These are phyloP conservation scores for Alnus rubra DNA, from an alignment of 306 rosid genomes.

Conservation along the genomic window DNA sequence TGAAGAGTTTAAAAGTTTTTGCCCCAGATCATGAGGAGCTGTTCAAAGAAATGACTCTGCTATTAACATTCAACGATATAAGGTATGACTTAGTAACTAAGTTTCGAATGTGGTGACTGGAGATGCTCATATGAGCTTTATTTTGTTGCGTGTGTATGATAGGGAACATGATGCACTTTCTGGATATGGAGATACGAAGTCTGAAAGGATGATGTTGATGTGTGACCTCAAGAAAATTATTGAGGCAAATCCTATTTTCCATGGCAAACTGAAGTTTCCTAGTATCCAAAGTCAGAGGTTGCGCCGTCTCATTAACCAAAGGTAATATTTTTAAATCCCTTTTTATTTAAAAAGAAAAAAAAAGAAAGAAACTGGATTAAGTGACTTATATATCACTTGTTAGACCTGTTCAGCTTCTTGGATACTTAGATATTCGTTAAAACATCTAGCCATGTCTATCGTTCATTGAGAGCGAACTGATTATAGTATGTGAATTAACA, in stretches of 20 bases:
- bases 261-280: slow-evolving; percentile 23
- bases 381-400: background rate
- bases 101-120: background rate
- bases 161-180: slow-evolving; percentile 27
- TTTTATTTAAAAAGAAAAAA: background rate
- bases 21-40: background rate
- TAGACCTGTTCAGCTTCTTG: slow-evolving; percentile 3
- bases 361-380: background rate
- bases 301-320: slow-evolving; percentile 11
- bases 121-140: background rate
- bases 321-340: slow-evolving; percentile 22
- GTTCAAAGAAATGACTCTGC: slow-evolving; percentile 16
- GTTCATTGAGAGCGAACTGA: slow-evolving; percentile 13
- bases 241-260: slow-evolving; percentile 21
- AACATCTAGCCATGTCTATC: background rate
- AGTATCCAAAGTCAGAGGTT: background rate
- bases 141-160: background rate
- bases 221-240: slow-evolving; percentile 13
- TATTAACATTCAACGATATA: slow-evolving; percentile 22
- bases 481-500: slow-evolving; percentile 20
- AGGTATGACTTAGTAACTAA: slow-evolving; percentile 25
- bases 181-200: slow-evolving; percentile 23
- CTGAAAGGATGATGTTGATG: slow-evolving; percentile 17
- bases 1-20: slow-evolving; percentile 32
- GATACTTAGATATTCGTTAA: background rate